Percentiles rank a stretch among this genome's conserved stretches.
These are phyloP conservation scores for Ceratocystis colombiana DNA, from an alignment of 2,329 filamentous ascomycete genomes.

Conservation along the genomic window DNA sequence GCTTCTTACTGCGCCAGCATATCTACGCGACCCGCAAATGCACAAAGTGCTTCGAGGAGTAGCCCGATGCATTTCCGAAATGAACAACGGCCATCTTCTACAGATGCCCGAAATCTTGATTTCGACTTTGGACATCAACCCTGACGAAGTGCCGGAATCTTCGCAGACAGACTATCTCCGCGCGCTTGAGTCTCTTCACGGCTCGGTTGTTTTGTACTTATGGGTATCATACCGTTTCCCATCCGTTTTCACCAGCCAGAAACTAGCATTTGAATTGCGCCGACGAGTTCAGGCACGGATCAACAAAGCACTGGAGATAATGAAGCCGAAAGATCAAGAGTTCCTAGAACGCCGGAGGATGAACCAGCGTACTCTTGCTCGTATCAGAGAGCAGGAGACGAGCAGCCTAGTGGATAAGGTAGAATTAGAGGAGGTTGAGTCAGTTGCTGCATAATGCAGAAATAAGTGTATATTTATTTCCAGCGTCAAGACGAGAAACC, in stretches of 20 bases:
- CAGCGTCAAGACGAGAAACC: background rate
- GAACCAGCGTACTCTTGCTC: conserved; percentile 27
- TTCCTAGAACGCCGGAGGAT: conserved; percentile 32
- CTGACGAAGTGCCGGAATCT: conserved; percentile 32
- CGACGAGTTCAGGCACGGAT: conserved; percentile 66
- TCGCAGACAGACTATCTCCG: conserved; percentile 48
- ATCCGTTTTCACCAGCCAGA: conserved; percentile 66
- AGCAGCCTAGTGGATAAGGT: conserved; percentile 27
- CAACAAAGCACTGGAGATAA: conserved; percentile 37
- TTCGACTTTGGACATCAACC: conserved; percentile 59
- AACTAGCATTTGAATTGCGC: conserved; percentile 71
- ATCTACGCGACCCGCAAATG: conserved; percentile 42
- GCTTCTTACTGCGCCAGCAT: conserved; percentile 55
- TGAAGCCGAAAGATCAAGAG: conserved; percentile 40
- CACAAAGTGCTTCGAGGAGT: conserved; percentile 49
- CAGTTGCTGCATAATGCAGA: background rate
- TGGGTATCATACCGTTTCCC: conserved; percentile 89
- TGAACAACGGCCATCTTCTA: conserved; percentile 56
- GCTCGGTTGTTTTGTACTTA: conserved; percentile 71
- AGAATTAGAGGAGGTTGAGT: conserved; percentile 21
- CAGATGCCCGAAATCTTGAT: conserved; percentile 62
- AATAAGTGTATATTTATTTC: background rate
- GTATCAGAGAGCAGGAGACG: conserved; percentile 26
- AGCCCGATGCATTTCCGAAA: conserved; percentile 58
- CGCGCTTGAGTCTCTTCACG: conserved; percentile 67